phyloP scores from a whole-genome alignment of 108 stramenopile genomes.

The Cyclostephanos invisitatus region DNA sequence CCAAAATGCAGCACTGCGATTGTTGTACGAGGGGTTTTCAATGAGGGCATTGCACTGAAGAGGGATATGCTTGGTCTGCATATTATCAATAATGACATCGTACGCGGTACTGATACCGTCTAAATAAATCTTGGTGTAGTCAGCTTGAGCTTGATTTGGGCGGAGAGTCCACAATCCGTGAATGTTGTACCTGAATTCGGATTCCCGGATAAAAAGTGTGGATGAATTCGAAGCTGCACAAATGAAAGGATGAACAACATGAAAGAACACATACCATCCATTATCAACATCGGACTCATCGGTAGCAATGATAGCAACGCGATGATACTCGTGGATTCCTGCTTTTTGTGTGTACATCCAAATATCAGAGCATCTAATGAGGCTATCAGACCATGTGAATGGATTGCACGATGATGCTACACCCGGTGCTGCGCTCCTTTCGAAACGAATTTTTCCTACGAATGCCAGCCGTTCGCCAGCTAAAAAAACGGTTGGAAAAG shows the following conservation, averaged over 20 bases:
- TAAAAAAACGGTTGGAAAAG: not conserved
- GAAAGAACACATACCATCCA: slow-evolving; percentile 37
- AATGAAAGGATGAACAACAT: not conserved
- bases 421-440: slow-evolving; percentile 10
- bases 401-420: slow-evolving; percentile 15
- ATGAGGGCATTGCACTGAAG: slow-evolving; percentile 34
- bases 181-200: slow-evolving; percentile 31
- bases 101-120: slow-evolving; percentile 24
- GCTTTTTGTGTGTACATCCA: slow-evolving; percentile 24
- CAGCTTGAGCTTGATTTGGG: slow-evolving; percentile 13
- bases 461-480: slow-evolving; percentile 42
- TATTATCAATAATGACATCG: slow-evolving; percentile 42
- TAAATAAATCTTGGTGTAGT: slow-evolving; percentile 37
- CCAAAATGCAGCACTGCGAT: slow-evolving; percentile 28
- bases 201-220: not conserved
- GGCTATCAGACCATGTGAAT: slow-evolving; percentile 32
- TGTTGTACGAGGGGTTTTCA: slow-evolving; percentile 30
- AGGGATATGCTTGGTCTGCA: slow-evolving; percentile 25
- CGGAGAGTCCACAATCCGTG: slow-evolving; percentile 25
- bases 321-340: slow-evolving; percentile 3
- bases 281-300: slow-evolving; percentile 35
- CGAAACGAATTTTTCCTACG: slow-evolving; percentile 27
- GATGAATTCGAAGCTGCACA: not conserved
- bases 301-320: slow-evolving; percentile 25
- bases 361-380: slow-evolving; percentile 35